Percentiles rank a stretch among this genome's conserved stretches.
Conservation (phyloP, 768 basidiomycete species). For the Amanita pallidorosea region DNA sequence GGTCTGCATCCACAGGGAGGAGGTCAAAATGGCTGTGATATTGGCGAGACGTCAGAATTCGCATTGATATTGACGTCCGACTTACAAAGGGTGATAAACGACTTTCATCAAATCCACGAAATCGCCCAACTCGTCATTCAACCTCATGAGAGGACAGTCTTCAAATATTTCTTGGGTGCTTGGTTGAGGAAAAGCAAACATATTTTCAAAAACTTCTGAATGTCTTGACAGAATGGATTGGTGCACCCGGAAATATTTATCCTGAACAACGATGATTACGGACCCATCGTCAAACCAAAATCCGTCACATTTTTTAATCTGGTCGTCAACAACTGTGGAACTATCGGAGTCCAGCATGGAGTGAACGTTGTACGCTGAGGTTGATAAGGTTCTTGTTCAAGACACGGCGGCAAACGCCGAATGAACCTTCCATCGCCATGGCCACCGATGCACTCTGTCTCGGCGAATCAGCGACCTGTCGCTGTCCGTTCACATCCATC, state of each 20-base stretch:
- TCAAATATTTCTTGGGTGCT: slow-evolving; percentile 18
- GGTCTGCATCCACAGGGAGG: slow-evolving; percentile 19
- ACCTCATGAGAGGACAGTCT: slow-evolving; percentile 23
- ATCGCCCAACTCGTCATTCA: slow-evolving; percentile 23
- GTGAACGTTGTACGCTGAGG: not conserved
- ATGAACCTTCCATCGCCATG: too few species aligned
- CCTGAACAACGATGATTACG: slow-evolving; percentile 23
- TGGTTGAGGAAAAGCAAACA: slow-evolving; percentile 29
- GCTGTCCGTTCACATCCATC: too few species aligned
- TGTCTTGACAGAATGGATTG: slow-evolving; percentile 27
- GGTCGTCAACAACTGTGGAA: not conserved
- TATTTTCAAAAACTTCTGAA: slow-evolving; percentile 27
- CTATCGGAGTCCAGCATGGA: not conserved
- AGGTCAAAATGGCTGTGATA: slow-evolving; percentile 25
- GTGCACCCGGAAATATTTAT: slow-evolving; percentile 23
- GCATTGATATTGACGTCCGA: not conserved
- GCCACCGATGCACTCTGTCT: too few species aligned
- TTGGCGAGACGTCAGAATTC: not conserved
- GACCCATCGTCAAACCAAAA: slow-evolving; percentile 31
- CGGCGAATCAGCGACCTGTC: too few species aligned
- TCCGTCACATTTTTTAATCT: slow-evolving; percentile 9
- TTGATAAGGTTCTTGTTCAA: too few species aligned
- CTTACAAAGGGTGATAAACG: slow-evolving; percentile 28
- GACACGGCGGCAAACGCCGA: too few species aligned
- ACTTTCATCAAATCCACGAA: slow-evolving; percentile 25